Percentiles rank a stretch among this genome's conserved stretches.
Conservation (phyloP, 2,329 filamentous ascomycete species). For the Pseudocercospora fijiensis region DNA sequence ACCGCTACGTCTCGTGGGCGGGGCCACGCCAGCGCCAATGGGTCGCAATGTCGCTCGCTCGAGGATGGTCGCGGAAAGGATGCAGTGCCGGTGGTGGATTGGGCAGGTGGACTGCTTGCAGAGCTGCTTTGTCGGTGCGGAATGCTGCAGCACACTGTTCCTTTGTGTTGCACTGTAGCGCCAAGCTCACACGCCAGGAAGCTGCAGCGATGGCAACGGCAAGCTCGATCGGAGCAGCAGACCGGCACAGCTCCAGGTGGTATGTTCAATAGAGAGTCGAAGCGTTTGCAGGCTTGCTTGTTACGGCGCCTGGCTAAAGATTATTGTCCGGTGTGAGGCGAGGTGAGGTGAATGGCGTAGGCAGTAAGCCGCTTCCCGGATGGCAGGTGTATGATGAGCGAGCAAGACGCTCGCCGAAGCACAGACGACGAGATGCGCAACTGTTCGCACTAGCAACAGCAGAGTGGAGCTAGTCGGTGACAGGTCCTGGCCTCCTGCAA, state of each 20-base stretch:
- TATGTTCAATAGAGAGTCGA: background rate
- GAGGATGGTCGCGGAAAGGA: slow-evolving; percentile 3
- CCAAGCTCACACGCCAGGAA: slow-evolving; percentile 3
- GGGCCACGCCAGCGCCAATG: slow-evolving; percentile 20
- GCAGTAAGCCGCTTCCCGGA: slow-evolving; percentile 1
- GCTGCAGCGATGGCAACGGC: slow-evolving; percentile 5
- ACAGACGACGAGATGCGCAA: slow-evolving; percentile 3
- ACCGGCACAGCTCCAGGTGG: background rate
- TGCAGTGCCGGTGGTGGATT: slow-evolving; percentile 4
- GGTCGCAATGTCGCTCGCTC: slow-evolving; percentile 6
- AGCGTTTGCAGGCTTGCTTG: background rate
- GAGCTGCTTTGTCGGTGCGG: slow-evolving; percentile 20
- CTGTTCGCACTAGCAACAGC: slow-evolving; percentile 3
- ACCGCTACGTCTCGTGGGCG: slow-evolving; percentile 23
- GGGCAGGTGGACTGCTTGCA: slow-evolving; percentile 18
- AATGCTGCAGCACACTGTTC: slow-evolving; percentile 24
- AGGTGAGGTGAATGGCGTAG: slow-evolving; percentile 1
- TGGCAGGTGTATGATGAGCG: background rate
- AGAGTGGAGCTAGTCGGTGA: background rate
- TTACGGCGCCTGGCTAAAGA: background rate
- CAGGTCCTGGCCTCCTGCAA: background rate
- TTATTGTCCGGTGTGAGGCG: background rate
- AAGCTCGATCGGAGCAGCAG: background rate
- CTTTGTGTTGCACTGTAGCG: slow-evolving; percentile 14
- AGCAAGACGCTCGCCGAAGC: slow-evolving; percentile 2